Conservation (phyloP, 75 land plant species). For the Sequoiadendron giganteum region DNA sequence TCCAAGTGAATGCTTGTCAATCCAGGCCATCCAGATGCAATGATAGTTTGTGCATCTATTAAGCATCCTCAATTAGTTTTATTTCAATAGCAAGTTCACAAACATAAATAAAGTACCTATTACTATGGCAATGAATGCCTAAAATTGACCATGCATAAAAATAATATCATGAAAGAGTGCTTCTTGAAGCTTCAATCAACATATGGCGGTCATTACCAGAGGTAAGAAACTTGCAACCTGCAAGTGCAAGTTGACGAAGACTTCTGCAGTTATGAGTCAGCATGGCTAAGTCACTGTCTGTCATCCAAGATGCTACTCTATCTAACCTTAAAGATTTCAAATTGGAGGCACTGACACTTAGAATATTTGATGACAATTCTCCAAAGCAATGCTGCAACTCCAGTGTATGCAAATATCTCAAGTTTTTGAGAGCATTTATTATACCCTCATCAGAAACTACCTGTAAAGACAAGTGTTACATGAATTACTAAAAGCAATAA, state of each 20-base stretch:
- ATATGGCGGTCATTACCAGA: slow-evolving; percentile 22
- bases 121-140: not conserved
- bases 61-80: not conserved
- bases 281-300: slow-evolving; percentile 34
- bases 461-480: slow-evolving; percentile 22
- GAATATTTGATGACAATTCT: slow-evolving; percentile 33
- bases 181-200: not conserved
- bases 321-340: slow-evolving; percentile 45
- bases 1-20: slow-evolving; percentile 45
- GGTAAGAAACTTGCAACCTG: slow-evolving; percentile 45
- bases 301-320: slow-evolving; percentile 61
- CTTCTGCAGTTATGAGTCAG: slow-evolving; percentile 32
- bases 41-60: slow-evolving; percentile 48
- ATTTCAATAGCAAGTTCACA: slow-evolving; percentile 7
- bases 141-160: not conserved
- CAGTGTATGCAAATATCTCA: slow-evolving; percentile 34
- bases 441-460: slow-evolving; percentile 44
- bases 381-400: slow-evolving; percentile 50
- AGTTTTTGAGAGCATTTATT: slow-evolving; percentile 18
- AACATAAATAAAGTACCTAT: not conserved
- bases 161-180: not conserved
- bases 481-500: not conserved
- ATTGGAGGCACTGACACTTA: slow-evolving; percentile 27
- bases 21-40: slow-evolving; percentile 60
- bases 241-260: slow-evolving; percentile 40